These are phyloP conservation scores for Trichoderma harzianum DNA, from an alignment of 2,329 filamentous ascomycete genomes.

Conservation along the genomic window DNA sequence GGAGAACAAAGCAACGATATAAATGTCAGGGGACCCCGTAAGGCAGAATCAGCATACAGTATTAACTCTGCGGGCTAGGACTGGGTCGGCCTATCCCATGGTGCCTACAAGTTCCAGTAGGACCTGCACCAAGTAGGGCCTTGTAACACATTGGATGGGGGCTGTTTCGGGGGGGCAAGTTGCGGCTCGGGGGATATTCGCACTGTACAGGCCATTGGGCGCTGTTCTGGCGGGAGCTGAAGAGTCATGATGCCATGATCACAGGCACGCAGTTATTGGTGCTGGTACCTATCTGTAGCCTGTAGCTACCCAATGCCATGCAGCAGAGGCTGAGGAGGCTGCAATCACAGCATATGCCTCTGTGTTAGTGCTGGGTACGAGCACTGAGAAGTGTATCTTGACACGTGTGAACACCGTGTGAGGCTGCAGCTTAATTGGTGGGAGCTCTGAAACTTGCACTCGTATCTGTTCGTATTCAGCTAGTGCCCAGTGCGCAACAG, in stretches of 20 bases:
- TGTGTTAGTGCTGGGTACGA: neutral
- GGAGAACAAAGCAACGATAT: slow-evolving; percentile 13
- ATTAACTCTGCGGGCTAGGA: neutral
- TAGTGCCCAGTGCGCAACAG: neutral
- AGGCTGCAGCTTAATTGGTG: neutral
- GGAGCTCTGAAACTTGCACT: neutral
- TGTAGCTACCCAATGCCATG: too few species aligned
- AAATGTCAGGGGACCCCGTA: slow-evolving; percentile 14
- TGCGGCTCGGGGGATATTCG: neutral
- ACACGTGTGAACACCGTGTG: slow-evolving; percentile 13
- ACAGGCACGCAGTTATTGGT: neutral
- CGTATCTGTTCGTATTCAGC: neutral
- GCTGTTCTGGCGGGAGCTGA: neutral
- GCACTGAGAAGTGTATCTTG: neutral
- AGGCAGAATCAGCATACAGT: slow-evolving; percentile 19
- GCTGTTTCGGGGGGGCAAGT: neutral
- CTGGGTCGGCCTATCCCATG: neutral
- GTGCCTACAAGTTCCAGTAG: neutral
- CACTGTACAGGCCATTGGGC: neutral
- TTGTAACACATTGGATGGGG: neutral
- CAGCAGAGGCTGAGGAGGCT: neutral
- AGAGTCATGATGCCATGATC: neutral
- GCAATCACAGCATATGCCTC: neutral
- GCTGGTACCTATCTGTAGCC: neutral
- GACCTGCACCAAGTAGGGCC: neutral